Evolutionary conservation across 2,329 filamentous ascomycete genomes (phyloP), one percentile per base, ranked within the genome.

Genomic region (Pseudopyrenochaeta lycopersici): DNA sequence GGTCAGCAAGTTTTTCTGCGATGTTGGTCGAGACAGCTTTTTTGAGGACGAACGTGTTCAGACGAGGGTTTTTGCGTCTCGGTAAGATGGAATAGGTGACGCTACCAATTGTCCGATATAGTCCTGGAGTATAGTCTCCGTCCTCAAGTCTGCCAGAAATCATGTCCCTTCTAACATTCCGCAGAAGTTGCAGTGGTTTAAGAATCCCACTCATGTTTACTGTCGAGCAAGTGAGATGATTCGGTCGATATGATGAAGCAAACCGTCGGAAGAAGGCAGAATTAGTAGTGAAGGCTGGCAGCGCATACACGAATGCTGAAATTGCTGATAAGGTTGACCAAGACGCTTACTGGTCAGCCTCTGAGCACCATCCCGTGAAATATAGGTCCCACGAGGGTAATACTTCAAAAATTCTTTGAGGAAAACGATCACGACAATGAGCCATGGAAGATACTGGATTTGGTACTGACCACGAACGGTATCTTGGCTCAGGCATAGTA

Each of bases 381-480:
- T 35, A 35, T 35, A 35, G 32, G 32, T 35, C 32, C 32, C 12
- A 35, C 32, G 32, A 35, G 32, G 32, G 32, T 35, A 35, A 35
- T 35, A 35, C 32, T 35, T 35, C 32, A 35, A 35, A 4, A 35
- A 14, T 35, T 35, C 32, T 35, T 35, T 17, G 32, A 17, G 32
- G 32, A 35, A 35, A 35, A 17, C 32, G 32, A 35, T 35, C 32
- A 35, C 32, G 4, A 35, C 32, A 35, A 17, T 35, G 32, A 35
- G 32, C 32, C 32, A 35, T 35, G 32, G 32, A 35, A 35, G 32
- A 35, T 29, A 39, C 21, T 29, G 20, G 17, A 30, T 47, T 39
- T 30, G 35, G 23, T 47, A 47, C 45, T 18, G 35, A 32, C 14
- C 35, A 47, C 35, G 44, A 38, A 30, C 45, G 35, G 14, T 38